A percentile compares a stretch with the other conserved stretches of the same genome.
phyloP scores from a whole-genome alignment of 192 early-diverging fungal species.

The Coemansia sp. region DNA sequence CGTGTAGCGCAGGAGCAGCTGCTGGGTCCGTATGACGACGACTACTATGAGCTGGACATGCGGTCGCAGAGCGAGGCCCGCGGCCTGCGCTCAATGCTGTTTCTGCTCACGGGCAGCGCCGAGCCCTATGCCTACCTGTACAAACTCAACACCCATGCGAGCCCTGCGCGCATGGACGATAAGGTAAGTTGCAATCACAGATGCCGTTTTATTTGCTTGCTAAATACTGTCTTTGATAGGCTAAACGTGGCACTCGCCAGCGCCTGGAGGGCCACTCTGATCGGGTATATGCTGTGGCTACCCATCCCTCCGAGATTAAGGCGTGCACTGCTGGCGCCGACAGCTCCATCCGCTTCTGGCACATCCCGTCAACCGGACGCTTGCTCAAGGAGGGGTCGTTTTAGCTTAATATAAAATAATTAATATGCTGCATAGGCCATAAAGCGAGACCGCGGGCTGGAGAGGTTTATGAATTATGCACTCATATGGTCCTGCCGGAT shows the following conservation, averaged over 20 bases:
- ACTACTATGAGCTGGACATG: slow-evolving; percentile 52
- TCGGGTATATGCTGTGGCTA: slow-evolving; percentile 87
- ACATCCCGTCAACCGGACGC: slow-evolving; percentile 48
- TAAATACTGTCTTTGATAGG: slow-evolving; percentile 17
- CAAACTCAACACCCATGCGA: slow-evolving; percentile 43
- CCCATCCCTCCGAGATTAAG: slow-evolving; percentile 82
- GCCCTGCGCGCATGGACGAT: slow-evolving; percentile 38
- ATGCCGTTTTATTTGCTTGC: background rate
- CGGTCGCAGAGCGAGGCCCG: slow-evolving; percentile 49
- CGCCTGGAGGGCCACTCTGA: slow-evolving; percentile 90
- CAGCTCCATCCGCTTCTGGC: slow-evolving; percentile 47
- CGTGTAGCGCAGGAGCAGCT: slow-evolving; percentile 47
- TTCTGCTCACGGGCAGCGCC: slow-evolving; percentile 65
- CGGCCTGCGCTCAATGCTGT: slow-evolving; percentile 48
- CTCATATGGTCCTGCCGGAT: background rate
- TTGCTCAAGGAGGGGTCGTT: slow-evolving; percentile 39
- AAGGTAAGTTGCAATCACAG: slow-evolving; percentile 31
- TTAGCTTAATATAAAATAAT: background rate
- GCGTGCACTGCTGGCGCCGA: slow-evolving; percentile 51
- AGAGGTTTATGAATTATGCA: background rate
- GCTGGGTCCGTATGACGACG: slow-evolving; percentile 44
- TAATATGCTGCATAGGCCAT: background rate
- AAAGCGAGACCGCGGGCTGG: slow-evolving; percentile 3
- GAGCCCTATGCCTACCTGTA: slow-evolving; percentile 70
- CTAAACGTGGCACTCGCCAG: slow-evolving; percentile 56